Evolutionary conservation across 2,329 filamentous ascomycete genomes (phyloP).

Genomic region (Colletotrichum kahawae): DNA sequence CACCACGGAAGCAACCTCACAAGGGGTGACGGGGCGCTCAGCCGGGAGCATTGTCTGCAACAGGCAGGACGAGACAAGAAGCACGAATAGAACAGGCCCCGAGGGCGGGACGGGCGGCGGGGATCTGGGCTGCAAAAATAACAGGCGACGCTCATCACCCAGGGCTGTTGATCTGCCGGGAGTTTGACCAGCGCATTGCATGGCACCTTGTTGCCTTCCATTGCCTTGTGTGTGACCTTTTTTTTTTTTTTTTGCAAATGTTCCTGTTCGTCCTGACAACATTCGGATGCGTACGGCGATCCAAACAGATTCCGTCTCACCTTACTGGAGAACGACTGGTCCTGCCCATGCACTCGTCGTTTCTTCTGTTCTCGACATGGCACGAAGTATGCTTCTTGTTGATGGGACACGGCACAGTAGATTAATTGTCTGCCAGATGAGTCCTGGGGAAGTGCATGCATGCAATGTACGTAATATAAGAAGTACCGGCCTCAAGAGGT

Average conservation of each 20-base stretch:
- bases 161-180: not conserved
- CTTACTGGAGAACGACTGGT: not conserved
- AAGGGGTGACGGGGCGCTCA: not conserved
- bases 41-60: not conserved
- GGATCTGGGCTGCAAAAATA: not conserved
- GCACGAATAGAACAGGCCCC: not conserved
- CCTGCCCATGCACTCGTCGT: not conserved
- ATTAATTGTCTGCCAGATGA: not conserved
- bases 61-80: not conserved
- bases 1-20: slow-evolving; percentile 3
- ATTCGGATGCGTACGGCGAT: not conserved
- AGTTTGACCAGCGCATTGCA: not conserved
- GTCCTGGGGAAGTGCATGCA: slow-evolving; percentile 15
- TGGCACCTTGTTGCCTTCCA: not conserved
- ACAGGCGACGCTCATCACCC: not conserved
- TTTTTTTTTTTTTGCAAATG: not conserved
- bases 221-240: not conserved
- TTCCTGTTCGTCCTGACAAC: not conserved
- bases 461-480: slow-evolving; percentile 13
- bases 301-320: slow-evolving; percentile 9
- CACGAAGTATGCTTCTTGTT: not conserved
- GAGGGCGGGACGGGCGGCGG: not conserved
- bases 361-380: not conserved
- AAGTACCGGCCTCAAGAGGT: slow-evolving; percentile 14
- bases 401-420: not conserved